These are phyloP conservation scores for Rhizopogon vesiculosus DNA, from an alignment of 768 basidiomycete genomes.

Conservation along the genomic window DNA sequence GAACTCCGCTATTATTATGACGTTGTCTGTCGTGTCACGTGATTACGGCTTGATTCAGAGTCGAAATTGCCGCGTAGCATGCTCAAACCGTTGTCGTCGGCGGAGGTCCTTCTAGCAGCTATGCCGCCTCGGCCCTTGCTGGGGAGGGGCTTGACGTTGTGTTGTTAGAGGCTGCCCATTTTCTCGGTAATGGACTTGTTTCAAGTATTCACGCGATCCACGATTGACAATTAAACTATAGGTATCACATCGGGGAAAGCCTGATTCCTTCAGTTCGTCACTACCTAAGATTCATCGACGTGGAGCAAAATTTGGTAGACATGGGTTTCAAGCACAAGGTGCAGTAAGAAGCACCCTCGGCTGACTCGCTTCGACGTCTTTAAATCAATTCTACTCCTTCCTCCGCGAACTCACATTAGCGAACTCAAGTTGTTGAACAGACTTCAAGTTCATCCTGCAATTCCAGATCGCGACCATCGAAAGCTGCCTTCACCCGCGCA, in stretches of 20 bases:
- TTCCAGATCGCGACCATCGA: no score
- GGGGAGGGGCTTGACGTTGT: slow-evolving; percentile 59
- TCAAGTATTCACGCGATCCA: not conserved
- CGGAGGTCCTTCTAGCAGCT: slow-evolving; percentile 60
- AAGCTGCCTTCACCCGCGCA: no score
- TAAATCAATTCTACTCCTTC: no score
- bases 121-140: no score
- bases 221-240: slow-evolving; percentile 8
- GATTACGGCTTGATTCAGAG: no score
- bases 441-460: no score
- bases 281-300: slow-evolving; percentile 48
- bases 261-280: slow-evolving; percentile 47
- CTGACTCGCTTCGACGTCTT: not conserved
- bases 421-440: no score
- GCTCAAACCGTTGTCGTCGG: slow-evolving; percentile 43
- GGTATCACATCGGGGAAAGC: slow-evolving; percentile 47
- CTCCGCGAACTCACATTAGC: no score
- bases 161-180: slow-evolving; percentile 50
- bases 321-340: slow-evolving; percentile 51
- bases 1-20: no score
- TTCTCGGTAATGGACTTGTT: slow-evolving; percentile 36
- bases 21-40: no score
- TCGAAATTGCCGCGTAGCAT: slow-evolving; percentile 10
- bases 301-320: slow-evolving; percentile 44
- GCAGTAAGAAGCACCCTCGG: slow-evolving; percentile 17